Conservation (phyloP, 139 green algal species). For the Auxenochlorella pyrenoidosa region DNA sequence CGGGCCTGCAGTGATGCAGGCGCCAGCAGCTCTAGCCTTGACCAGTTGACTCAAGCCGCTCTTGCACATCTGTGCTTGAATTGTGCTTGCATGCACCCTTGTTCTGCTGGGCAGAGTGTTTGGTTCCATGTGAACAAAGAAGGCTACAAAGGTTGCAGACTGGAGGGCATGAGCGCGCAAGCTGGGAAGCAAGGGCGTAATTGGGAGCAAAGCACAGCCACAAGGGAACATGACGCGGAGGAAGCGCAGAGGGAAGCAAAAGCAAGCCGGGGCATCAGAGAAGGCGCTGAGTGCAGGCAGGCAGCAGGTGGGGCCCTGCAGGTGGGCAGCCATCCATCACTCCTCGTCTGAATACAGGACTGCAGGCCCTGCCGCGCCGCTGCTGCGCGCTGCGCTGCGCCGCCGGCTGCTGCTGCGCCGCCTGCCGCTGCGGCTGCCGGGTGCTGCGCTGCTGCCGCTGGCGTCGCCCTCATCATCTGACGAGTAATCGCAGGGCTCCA, state of each 20-base stretch:
- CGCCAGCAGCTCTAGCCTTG: no score
- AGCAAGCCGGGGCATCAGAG: background rate
- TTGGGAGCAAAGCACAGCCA: background rate
- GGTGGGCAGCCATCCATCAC: no score
- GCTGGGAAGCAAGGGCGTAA: background rate
- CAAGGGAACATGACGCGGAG: background rate
- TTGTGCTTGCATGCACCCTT: no score
- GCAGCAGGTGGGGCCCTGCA: no score
- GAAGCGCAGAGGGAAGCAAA: background rate
- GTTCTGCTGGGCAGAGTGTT: no score
- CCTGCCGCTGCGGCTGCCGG: background rate
- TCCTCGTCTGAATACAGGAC: slow-evolving; percentile 34
- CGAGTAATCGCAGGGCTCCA: background rate
- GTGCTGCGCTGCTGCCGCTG: background rate
- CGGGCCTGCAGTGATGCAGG: no score
- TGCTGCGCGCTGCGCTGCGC: background rate
- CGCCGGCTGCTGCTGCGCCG: background rate
- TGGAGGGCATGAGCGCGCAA: no score
- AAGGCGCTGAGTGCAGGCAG: background rate
- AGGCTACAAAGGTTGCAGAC: no score
- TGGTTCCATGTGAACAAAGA: no score
- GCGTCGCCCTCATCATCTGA: background rate
- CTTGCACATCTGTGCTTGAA: no score
- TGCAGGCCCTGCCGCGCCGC: background rate
- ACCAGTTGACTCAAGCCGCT: no score